Evolutionary conservation across 1,139 yeast species (phyloP), one percentile per base, ranked within the genome.

Genomic region (Candida smagusa): DNA sequence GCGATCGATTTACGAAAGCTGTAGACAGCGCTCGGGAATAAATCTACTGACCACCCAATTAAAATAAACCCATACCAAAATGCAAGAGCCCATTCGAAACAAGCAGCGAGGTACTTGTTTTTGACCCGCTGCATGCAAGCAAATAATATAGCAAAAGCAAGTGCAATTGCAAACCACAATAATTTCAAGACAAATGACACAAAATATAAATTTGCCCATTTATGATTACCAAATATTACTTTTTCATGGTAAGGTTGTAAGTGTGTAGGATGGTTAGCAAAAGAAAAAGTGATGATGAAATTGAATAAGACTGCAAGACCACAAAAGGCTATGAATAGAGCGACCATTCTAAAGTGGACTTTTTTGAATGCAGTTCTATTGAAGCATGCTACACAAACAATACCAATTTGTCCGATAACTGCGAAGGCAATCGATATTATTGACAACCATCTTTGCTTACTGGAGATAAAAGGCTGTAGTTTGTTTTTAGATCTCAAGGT

Each of bases 41-140:
- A 72, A 55, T 90, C 97, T 48, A 78, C 71, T 2, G 84, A 65
- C 63, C 92, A 74, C 44, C 83, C 64, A 7, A 84, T 57, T 50
- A 83, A 74, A 44, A 85, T 69, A 28, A 83, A 55, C 7, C 95
- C 94, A 55, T 86, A 89, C 80, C 87, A 83, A 62, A 82, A 90
- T 6, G 90, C 81, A 33, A 89, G 62, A 7, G 79, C 54, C 97
- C 97, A 90, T 59, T 90, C 97, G 57, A 84, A 81, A 11, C 65
- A 64, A 0, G 85, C 86, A 19, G 80, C 72, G 37, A 72, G 63
- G 11, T 69, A 61, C 28, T 69, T 61, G 8, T 63, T 42, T 29
- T 65, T 71, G 1, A 40, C 37, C 7, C 55, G 48, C 72, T 70
- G 63, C 38, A 66, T 61, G 2, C 61, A 73, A 9, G 80, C 92